Conservation (phyloP, 2,329 filamentous ascomycete genomes). For the Colletotrichum cuscutae region DNA sequence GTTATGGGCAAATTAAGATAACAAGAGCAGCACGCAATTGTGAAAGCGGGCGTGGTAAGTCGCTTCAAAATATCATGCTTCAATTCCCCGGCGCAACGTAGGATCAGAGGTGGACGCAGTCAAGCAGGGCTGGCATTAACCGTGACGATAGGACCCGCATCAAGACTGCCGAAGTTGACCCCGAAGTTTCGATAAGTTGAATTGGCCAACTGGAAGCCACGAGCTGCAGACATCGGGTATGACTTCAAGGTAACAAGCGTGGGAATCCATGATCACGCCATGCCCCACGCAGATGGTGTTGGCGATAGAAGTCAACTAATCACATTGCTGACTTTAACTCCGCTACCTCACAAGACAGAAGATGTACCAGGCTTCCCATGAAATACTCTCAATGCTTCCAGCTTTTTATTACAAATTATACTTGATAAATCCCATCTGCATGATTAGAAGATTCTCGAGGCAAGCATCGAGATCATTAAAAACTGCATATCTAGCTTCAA, state of each 20-base stretch:
- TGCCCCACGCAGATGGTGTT: conserved; percentile 29
- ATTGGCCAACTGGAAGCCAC: neutral
- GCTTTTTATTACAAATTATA: no score
- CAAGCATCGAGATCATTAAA: no score
- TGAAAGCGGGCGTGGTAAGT: neutral
- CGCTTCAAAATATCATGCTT: neutral
- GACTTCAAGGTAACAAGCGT: neutral
- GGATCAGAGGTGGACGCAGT: conserved; percentile 15
- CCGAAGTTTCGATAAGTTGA: neutral
- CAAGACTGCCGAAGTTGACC: neutral
- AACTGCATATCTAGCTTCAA: no score
- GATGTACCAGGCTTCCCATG: neutral
- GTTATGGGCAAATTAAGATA: neutral
- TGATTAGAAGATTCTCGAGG: no score
- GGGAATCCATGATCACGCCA: conserved; percentile 20
- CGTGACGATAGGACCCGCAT: neutral
- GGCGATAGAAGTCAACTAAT: neutral
- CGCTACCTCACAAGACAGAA: neutral
- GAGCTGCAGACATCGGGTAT: neutral
- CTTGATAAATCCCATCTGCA: no score
- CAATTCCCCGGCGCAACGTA: neutral
- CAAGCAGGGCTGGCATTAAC: conserved; percentile 5
- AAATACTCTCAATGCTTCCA: neutral
- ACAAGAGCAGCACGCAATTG: conserved; percentile 16
- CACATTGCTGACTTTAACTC: neutral